Evolutionary conservation across 805 yeast genomes (phyloP).

Genomic region (Nakazawaea ernobii): DNA sequence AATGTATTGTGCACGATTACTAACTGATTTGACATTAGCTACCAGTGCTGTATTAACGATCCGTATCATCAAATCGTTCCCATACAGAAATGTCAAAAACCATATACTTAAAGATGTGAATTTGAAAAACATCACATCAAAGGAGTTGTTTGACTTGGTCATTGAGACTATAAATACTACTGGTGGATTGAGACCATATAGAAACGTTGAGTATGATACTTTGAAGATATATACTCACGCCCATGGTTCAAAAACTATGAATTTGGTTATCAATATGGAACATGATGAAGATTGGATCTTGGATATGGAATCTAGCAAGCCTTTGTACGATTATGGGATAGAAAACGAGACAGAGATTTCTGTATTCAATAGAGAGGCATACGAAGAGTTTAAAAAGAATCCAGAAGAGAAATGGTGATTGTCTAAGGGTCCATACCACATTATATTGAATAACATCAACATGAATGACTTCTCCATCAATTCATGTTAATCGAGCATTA

Average conservation of each 20-base stretch:
- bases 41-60: conserved; percentile 75
- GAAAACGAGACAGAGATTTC: conserved; percentile 93
- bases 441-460: too few relatives aligned
- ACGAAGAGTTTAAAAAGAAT: conserved; percentile 62
- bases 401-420: conserved; percentile 88
- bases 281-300: conserved; percentile 75
- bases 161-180: conserved; percentile 38
- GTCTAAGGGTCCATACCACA: background rate
- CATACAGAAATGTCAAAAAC: conserved; percentile 82
- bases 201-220: conserved; percentile 68
- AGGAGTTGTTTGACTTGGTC: conserved; percentile 51
- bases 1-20: background rate
- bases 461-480: too few relatives aligned
- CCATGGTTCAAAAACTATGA: conserved; percentile 90
- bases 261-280: conserved; percentile 84
- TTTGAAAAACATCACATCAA: conserved; percentile 62
- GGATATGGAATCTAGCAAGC: conserved; percentile 30
- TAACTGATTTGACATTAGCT: conserved; percentile 21
- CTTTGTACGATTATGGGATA: conserved; percentile 46
- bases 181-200: conserved; percentile 75
- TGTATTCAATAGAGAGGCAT: conserved; percentile 64
- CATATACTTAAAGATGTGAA: conserved; percentile 65
- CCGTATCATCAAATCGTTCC: conserved; percentile 85
- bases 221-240: conserved; percentile 90
- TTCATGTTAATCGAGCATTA: too few relatives aligned